Conservation (phyloP, 495 filamentous ascomycete species). For the Annulohypoxylon bovei region DNA sequence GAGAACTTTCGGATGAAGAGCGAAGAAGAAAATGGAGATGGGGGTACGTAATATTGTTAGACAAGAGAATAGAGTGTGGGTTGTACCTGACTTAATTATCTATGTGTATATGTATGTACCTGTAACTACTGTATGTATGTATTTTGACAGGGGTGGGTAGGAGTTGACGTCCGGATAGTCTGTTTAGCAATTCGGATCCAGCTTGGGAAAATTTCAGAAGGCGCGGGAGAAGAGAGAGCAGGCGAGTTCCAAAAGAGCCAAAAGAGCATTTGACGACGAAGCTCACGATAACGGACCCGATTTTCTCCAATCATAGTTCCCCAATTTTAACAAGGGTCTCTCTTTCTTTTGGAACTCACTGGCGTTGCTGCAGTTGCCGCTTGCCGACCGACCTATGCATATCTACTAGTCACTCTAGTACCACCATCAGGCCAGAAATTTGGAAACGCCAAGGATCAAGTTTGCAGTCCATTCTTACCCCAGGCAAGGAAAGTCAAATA, state of each 20-base stretch:
- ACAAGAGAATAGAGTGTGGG: slow-evolving; percentile 11
- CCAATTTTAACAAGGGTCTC: slow-evolving; percentile 19
- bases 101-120: too few species aligned
- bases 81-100: slow-evolving; percentile 33
- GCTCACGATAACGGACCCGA: slow-evolving; percentile 46
- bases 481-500: slow-evolving; percentile 20
- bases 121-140: too few species aligned
- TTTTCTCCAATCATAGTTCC: slow-evolving; percentile 34
- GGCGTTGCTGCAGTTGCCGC: slow-evolving; percentile 40
- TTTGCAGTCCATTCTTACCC: slow-evolving; percentile 23
- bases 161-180: slow-evolving; percentile 21
- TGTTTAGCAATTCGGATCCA: slow-evolving; percentile 20
- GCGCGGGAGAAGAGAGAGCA: slow-evolving; percentile 8
- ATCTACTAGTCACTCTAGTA: slow-evolving; percentile 10
- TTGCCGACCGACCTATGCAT: slow-evolving; percentile 27
- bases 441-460: slow-evolving; percentile 35
- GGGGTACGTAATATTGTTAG: slow-evolving; percentile 36
- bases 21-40: slow-evolving; percentile 17
- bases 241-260: slow-evolving; percentile 9
- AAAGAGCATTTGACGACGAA: slow-evolving; percentile 36
- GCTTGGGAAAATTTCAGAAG: slow-evolving; percentile 4
- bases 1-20: slow-evolving; percentile 21
- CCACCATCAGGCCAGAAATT: slow-evolving; percentile 31
- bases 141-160: slow-evolving; percentile 8
- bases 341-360: slow-evolving; percentile 30